Evolutionary conservation across 169 alveolate genomes (phyloP).

Genomic region (Plasmodium sp.): DNA sequence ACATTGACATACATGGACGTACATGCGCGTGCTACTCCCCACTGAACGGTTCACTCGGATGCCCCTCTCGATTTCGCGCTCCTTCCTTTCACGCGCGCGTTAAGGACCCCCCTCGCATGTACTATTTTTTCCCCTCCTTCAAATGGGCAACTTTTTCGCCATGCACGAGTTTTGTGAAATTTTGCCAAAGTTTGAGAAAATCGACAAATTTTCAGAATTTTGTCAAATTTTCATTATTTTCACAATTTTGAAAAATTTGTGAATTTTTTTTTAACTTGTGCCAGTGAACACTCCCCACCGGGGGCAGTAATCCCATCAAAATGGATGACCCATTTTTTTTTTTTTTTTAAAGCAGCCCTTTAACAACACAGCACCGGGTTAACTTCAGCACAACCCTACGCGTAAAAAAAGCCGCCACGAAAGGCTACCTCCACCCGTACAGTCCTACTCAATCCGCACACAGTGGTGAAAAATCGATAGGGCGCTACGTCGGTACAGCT

Average conservation of each 20-base stretch:
- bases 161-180: background rate
- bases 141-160: background rate
- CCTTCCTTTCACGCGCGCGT: background rate
- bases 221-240: background rate
- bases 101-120: background rate
- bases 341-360: no score
- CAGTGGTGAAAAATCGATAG: background rate
- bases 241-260: no score
- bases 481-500: background rate
- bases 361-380: background rate
- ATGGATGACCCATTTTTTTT: background rate
- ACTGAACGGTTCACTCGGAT: background rate
- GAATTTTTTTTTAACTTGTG: background rate
- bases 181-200: background rate
- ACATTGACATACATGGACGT: background rate
- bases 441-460: background rate
- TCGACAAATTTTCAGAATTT: background rate
- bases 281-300: background rate
- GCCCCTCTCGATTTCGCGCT: background rate
- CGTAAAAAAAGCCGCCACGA: background rate
- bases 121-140: no score
- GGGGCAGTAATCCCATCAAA: background rate
- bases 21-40: background rate
- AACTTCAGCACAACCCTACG: background rate
- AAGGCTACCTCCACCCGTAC: background rate